These are phyloP conservation scores for Podaxis mareebaensis DNA, from an alignment of 768 basidiomycete species.

Conservation along the genomic window DNA sequence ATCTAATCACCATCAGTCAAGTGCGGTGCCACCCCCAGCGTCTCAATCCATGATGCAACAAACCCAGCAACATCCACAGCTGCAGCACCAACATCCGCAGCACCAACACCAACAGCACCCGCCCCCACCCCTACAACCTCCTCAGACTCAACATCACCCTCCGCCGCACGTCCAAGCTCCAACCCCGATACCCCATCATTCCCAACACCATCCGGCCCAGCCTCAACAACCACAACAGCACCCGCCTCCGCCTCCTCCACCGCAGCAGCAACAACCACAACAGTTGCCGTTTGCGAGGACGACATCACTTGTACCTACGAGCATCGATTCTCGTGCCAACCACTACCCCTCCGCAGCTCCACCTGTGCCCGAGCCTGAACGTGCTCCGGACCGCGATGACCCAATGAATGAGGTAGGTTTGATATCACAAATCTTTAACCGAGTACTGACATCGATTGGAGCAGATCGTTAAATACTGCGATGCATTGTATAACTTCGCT, in stretches of 20 bases:
- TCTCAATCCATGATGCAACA: slow-evolving; percentile 42
- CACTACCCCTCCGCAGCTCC: slow-evolving; percentile 11
- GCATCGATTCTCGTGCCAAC: slow-evolving; percentile 21
- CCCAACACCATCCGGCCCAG: slow-evolving; percentile 23
- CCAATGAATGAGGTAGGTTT: slow-evolving; percentile 45
- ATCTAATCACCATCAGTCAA: slow-evolving; percentile 38
- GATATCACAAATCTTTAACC: slow-evolving; percentile 8
- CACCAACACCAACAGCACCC: slow-evolving; percentile 25
- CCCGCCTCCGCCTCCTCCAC: slow-evolving; percentile 7
- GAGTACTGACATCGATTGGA: slow-evolving; percentile 16
- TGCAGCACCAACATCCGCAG: slow-evolving; percentile 26
- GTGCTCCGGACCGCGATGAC: slow-evolving; percentile 34
- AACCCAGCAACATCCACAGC: slow-evolving; percentile 32
- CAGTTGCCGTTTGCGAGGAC: slow-evolving; percentile 23
- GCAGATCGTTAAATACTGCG: slow-evolving; percentile 65
- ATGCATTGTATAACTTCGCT: slow-evolving; percentile 62
- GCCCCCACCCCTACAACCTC: slow-evolving; percentile 23
- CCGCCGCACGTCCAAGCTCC: slow-evolving; percentile 27
- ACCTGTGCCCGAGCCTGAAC: slow-evolving; percentile 35
- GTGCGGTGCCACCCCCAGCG: slow-evolving; percentile 40
- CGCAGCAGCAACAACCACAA: slow-evolving; percentile 21
- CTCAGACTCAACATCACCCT: slow-evolving; percentile 31
- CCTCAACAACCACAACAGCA: slow-evolving; percentile 25
- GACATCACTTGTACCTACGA: slow-evolving; percentile 25
- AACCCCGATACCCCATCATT: slow-evolving; percentile 22